These are phyloP conservation scores for Cercophora samala DNA, from an alignment of 495 filamentous ascomycete genomes.

Conservation along the genomic window DNA sequence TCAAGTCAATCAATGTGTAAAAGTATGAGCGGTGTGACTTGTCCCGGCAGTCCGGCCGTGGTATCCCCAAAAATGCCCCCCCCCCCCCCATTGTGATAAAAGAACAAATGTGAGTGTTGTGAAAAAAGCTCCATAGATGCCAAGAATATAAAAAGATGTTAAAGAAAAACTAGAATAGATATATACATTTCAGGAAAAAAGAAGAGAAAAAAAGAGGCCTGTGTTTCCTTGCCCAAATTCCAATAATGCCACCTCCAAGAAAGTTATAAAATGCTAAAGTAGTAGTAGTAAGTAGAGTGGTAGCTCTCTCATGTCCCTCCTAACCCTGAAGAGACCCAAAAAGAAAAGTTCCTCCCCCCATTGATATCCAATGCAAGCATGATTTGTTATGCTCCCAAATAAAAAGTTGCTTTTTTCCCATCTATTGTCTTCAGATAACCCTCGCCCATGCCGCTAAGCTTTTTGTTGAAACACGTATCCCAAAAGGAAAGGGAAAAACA, in stretches of 20 bases:
- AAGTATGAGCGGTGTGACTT: background rate
- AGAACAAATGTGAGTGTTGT: background rate
- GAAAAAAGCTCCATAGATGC: background rate
- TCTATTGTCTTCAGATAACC: background rate
- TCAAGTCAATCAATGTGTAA: background rate
- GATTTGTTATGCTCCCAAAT: background rate
- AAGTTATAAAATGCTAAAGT: background rate
- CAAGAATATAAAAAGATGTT: background rate
- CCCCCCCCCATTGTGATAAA: background rate
- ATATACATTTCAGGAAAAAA: background rate
- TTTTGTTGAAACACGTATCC: constrained; percentile 1
- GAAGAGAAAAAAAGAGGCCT: background rate
- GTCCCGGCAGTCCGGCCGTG: background rate
- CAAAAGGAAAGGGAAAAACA: background rate
- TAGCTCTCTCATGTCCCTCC: background rate
- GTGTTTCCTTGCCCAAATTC: background rate
- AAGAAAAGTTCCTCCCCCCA: background rate
- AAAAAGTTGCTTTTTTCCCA: constrained; percentile 5
- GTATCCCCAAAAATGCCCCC: background rate
- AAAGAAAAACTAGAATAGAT: background rate
- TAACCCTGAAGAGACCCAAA: background rate
- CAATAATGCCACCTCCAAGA: background rate
- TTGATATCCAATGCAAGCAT: background rate
- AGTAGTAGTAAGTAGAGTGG: background rate
- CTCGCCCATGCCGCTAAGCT: constrained; percentile 1